These are phyloP conservation scores for Cucumis cinereus DNA, from an alignment of 306 rosid genomes.

Conservation along the genomic window DNA sequence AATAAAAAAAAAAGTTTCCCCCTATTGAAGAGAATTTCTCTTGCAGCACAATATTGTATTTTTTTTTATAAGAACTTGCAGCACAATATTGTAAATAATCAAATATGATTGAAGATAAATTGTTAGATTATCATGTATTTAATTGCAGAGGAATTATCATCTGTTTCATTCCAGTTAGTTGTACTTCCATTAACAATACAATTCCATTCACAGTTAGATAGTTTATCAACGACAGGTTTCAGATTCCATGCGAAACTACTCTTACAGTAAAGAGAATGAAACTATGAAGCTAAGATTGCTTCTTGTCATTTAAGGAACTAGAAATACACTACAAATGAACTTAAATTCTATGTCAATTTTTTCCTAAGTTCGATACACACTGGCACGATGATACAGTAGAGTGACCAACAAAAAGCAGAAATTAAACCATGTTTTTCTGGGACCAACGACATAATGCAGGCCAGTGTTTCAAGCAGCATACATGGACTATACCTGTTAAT, in stretches of 20 bases:
- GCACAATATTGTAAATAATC: background rate
- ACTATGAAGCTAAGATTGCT: background rate
- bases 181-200: background rate
- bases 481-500: conserved; percentile 35
- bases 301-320: background rate
- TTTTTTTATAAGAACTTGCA: no score
- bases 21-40: background rate
- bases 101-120: background rate
- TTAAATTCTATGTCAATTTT: background rate
- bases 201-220: background rate
- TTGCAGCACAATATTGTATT: background rate
- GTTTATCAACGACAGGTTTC: background rate
- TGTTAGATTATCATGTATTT: background rate
- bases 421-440: background rate
- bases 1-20: background rate
- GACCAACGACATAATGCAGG: background rate
- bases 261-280: background rate
- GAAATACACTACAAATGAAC: background rate
- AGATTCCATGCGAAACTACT: background rate
- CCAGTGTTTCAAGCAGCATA: background rate
- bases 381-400: background rate
- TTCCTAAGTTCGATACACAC: background rate
- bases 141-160: background rate
- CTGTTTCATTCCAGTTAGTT: conserved; percentile 1
- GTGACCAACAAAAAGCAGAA: background rate